Evolutionary conservation across 2,329 filamentous ascomycete genomes (phyloP).

Genomic region (Trichoderma sp.): DNA sequence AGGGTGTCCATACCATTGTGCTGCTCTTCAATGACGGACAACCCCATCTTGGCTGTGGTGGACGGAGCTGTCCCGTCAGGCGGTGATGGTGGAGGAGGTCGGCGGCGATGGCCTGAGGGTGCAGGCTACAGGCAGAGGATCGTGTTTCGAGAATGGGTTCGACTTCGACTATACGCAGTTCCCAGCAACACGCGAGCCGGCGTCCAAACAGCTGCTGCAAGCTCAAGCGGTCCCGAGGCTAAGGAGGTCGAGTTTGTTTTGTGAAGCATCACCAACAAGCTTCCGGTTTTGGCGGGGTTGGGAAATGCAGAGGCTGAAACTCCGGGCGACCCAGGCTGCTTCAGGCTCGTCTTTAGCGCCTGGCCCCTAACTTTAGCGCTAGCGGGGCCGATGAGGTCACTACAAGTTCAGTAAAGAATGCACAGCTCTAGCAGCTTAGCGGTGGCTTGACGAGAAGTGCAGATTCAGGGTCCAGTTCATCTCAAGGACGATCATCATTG

Average conservation of each 20-base stretch:
- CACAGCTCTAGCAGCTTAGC: neutral
- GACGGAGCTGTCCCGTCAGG: constrained; percentile 24
- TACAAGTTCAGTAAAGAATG: constrained; percentile 2
- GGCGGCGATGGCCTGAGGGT: neutral
- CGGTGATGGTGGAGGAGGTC: constrained; percentile 9
- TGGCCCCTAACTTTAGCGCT: constrained; percentile 24
- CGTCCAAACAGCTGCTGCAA: neutral
- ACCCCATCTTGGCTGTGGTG: constrained; percentile 63
- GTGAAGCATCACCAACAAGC: constrained; percentile 27
- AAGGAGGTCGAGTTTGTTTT: constrained; percentile 15
- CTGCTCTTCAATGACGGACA: constrained; percentile 84
- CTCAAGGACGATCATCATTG: neutral
- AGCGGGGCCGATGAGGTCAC: constrained; percentile 24
- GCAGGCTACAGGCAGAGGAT: neutral
- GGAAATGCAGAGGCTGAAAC: constrained; percentile 20
- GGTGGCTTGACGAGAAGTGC: neutral
- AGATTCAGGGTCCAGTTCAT: neutral
- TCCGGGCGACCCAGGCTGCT: constrained; percentile 19
- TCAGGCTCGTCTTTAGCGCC: constrained; percentile 17
- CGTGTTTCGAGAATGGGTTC: neutral
- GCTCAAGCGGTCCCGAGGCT: neutral
- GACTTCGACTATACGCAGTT: neutral
- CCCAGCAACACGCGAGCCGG: neutral
- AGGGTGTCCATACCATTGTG: constrained; percentile 46
- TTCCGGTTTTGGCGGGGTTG: constrained; percentile 23